These are phyloP conservation scores for Seiridium cupressi DNA, from an alignment of 2,329 filamentous ascomycete species.

Conservation along the genomic window DNA sequence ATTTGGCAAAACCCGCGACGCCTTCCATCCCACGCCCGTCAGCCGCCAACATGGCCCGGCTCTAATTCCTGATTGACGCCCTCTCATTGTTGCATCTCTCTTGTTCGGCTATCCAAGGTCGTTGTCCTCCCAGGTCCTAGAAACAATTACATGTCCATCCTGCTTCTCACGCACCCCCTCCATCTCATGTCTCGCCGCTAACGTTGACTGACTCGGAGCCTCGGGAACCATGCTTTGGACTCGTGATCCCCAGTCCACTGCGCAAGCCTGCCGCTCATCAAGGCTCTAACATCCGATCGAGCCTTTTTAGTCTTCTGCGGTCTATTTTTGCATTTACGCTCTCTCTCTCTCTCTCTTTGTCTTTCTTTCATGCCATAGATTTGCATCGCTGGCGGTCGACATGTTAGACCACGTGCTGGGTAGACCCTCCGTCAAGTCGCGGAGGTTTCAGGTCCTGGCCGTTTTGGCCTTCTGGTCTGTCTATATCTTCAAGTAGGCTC, in stretches of 20 bases:
- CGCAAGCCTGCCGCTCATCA: neutral
- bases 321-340: neutral
- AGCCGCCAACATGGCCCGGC: neutral
- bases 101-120: neutral
- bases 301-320: neutral
- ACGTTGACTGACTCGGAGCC: neutral
- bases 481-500: constrained; percentile 70
- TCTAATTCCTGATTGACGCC: neutral
- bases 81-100: neutral
- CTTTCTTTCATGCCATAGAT: neutral
- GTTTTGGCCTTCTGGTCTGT: constrained; percentile 90
- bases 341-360: neutral
- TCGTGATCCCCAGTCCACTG: constrained; percentile 3
- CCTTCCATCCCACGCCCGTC: neutral
- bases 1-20: neutral
- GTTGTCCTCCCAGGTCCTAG: too few relatives aligned
- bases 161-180: neutral
- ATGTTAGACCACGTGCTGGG: constrained; percentile 89
- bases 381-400: neutral
- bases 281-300: neutral
- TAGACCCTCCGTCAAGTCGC: constrained; percentile 84
- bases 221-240: neutral
- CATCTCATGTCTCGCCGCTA: constrained; percentile 2
- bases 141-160: too few relatives aligned
- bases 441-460: constrained; percentile 87